These are phyloP conservation scores for Clathrospora elynae DNA, from an alignment of 2,329 filamentous ascomycete genomes.

Conservation along the genomic window DNA sequence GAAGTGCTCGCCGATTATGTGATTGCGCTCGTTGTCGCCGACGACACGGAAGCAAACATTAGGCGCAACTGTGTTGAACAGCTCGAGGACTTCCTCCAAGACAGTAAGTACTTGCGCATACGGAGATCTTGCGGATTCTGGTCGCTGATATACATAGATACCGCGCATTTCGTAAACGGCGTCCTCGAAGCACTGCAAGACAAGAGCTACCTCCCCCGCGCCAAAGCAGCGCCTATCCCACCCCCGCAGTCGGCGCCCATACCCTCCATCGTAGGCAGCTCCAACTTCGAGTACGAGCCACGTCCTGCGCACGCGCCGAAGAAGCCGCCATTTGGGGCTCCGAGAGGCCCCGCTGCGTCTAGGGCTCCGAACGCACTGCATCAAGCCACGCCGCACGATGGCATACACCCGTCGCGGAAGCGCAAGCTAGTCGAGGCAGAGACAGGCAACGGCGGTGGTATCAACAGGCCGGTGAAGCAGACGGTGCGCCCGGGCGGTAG, in stretches of 20 bases:
- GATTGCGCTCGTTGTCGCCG: constrained; percentile 72
- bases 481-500: constrained; percentile 58
- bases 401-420: constrained; percentile 54
- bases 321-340: constrained; percentile 31
- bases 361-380: constrained; percentile 15
- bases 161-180: constrained; percentile 69
- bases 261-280: constrained; percentile 29
- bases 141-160: constrained; percentile 52
- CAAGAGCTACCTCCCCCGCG: constrained; percentile 50
- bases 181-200: constrained; percentile 69
- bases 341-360: constrained; percentile 29
- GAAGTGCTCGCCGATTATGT: constrained; percentile 85
- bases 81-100: constrained; percentile 75
- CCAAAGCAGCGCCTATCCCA: constrained; percentile 14
- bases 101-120: constrained; percentile 55
- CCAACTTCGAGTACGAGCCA: constrained; percentile 27
- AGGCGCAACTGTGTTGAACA: constrained; percentile 71
- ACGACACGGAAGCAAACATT: constrained; percentile 65
- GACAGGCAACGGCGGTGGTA: constrained; percentile 36
- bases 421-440: constrained; percentile 53
- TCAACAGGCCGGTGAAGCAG: constrained; percentile 58
- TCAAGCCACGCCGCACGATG: too few relatives aligned
- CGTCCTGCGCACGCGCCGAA: constrained; percentile 21
- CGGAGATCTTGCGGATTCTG: not conserved
- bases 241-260: constrained; percentile 27